A percentile compares a stretch with the other conserved stretches of the same genome.
Conservation (phyloP, 2,329 filamentous ascomycete genomes). For the Sordariomycetes sp. region DNA sequence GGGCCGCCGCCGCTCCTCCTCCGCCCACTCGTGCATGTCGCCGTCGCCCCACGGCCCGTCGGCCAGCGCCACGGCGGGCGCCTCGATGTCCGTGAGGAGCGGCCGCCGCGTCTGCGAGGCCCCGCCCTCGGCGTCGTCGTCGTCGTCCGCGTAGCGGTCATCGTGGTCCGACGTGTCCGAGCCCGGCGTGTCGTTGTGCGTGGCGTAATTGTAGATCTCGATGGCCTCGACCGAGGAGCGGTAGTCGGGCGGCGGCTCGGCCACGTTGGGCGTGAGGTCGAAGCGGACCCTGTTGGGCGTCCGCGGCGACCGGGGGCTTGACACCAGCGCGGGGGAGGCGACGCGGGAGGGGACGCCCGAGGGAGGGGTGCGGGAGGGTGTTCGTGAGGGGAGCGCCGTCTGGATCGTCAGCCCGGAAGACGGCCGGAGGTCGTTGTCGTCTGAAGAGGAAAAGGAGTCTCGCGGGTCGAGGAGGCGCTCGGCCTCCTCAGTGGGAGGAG, state of each 20-base stretch:
- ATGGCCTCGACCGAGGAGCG: neutral
- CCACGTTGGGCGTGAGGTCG: conserved; percentile 41
- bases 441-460: conserved; percentile 14
- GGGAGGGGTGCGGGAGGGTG: conserved; percentile 7
- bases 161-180: conserved; percentile 1
- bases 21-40: conserved; percentile 35
- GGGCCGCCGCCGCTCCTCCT: conserved; percentile 51
- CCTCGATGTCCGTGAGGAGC: conserved; percentile 73
- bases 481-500: conserved; percentile 17
- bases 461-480: conserved; percentile 17
- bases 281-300: conserved; percentile 69
- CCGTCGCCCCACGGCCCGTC: conserved; percentile 28
- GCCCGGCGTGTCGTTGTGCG: neutral
- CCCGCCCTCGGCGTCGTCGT: conserved; percentile 36
- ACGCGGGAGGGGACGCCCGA: conserved; percentile 7
- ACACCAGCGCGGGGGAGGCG: neutral
- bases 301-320: conserved; percentile 35
- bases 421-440: conserved; percentile 14
- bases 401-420: conserved; percentile 11
- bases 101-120: conserved; percentile 45
- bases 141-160: conserved; percentile 18
- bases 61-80: conserved; percentile 64
- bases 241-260: conserved; percentile 18
- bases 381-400: conserved; percentile 7
- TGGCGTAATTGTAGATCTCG: conserved; percentile 1